Percentiles rank a stretch among this genome's conserved stretches.
These are phyloP conservation scores for Scheffersomyces titani DNA, from an alignment of 1,139 yeast genomes.

Conservation along the genomic window DNA sequence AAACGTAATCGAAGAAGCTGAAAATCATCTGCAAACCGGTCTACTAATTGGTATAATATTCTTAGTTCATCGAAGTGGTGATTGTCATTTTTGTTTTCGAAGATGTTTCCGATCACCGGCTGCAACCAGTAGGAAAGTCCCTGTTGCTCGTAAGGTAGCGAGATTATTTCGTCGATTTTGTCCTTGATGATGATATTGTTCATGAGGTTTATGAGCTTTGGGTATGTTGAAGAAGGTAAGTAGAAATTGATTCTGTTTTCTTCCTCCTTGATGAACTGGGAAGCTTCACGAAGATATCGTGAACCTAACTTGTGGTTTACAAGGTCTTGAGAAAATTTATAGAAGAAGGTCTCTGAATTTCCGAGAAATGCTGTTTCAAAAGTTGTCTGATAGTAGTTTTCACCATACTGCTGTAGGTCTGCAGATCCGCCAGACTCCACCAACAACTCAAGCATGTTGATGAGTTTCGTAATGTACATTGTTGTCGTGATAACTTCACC, in stretches of 20 bases:
- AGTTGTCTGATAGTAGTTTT: constrained; percentile 58
- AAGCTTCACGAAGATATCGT: constrained; percentile 55
- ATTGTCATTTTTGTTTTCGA: constrained; percentile 16
- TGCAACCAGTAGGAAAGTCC: constrained; percentile 62
- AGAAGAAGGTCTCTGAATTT: constrained; percentile 59
- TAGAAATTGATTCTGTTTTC: constrained; percentile 55
- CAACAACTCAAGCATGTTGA: constrained; percentile 68
- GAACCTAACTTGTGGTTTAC: constrained; percentile 44
- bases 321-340: constrained; percentile 45
- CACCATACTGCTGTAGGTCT: constrained; percentile 33
- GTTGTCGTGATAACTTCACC: constrained; percentile 61
- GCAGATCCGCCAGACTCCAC: constrained; percentile 42
- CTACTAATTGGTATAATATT: constrained; percentile 51
- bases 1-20: constrained; percentile 53
- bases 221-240: constrained; percentile 54
- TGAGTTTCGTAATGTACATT: constrained; percentile 57
- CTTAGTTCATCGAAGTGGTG: constrained; percentile 32
- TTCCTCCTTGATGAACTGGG: constrained; percentile 59
- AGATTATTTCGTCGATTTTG: constrained; percentile 48
- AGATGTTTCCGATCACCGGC: constrained; percentile 24
- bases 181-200: constrained; percentile 65
- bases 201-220: constrained; percentile 56
- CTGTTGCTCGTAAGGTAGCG: constrained; percentile 48
- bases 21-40: constrained; percentile 55
- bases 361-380: constrained; percentile 69